Evolutionary conservation across 331 rosid genomes (phyloP).

Genomic region (Malus hybrid): DNA sequence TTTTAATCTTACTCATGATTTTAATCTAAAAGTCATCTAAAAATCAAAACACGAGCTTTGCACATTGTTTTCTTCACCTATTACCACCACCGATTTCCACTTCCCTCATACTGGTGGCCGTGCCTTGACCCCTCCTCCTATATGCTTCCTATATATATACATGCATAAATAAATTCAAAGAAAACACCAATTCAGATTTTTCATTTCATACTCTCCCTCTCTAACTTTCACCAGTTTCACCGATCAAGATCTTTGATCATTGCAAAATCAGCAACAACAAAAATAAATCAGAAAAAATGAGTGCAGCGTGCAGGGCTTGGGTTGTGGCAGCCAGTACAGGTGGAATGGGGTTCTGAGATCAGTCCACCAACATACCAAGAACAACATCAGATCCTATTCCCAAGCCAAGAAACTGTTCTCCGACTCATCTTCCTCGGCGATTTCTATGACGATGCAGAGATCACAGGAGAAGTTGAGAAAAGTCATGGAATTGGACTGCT

Average conservation of each 20-base stretch:
- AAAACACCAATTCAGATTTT: background rate
- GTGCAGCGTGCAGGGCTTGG: constrained; percentile 57
- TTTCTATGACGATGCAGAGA: constrained; percentile 28
- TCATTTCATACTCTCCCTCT: background rate
- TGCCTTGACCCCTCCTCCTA: background rate
- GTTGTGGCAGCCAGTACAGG: constrained; percentile 67
- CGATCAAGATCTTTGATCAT: background rate
- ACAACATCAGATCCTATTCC: constrained; percentile 47
- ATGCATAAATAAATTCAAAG: too few species aligned
- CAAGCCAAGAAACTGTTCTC: constrained; percentile 40
- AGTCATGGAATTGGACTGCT: constrained; percentile 59
- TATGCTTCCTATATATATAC: background rate
- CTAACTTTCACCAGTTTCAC: background rate
- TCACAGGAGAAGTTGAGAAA: constrained; percentile 42
- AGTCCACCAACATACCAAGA: constrained; percentile 57
- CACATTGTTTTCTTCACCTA: constrained; percentile 1
- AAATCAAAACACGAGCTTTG: background rate
- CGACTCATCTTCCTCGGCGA: constrained; percentile 29
- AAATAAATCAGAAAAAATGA: constrained; percentile 12
- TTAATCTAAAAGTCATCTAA: too few species aligned
- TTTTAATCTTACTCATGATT: too few species aligned
- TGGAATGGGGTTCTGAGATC: constrained; percentile 65
- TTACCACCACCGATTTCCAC: background rate
- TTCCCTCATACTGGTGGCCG: background rate
- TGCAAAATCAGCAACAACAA: background rate